Evolutionary conservation across 129 eudicot species (phyloP), one percentile per base, ranked within the genome.

Genomic region (Arctium lappa): DNA sequence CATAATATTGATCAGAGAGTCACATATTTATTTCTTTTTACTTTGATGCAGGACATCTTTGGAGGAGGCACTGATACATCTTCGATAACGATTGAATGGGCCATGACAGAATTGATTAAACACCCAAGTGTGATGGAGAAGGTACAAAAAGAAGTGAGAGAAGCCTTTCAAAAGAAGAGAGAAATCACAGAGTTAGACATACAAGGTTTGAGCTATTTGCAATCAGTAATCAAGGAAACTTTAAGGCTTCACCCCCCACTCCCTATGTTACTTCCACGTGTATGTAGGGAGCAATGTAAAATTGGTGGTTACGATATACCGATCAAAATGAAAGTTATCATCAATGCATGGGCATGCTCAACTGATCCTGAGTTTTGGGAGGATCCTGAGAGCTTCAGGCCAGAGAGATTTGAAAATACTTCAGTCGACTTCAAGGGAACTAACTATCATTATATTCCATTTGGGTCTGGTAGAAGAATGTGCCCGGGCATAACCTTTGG

Each of bases 391-490:
- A 22, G 27, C 27, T 22, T 22, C 27, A 22, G 27, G 27, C 27
- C 27, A 22, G 27, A 22, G 27, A 22, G 88, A 69, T 85, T 85
- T 75, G 85, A 74, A 34, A 69, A 36, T 22, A 34, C 39, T 63
- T 38, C 30, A 6, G 48, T 75, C 11, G 84, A 85, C 27, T 79
- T 15, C 4, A 79, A 7, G 33, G 87, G 87, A 6, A 80, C 46
- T 8, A 15, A 79, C 36, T 80, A 60, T 34, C 76, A 73, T 8
- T 74, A 37, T 44, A 78, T 84, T 3, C 87, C 87, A 1, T 84
- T 84, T 40, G 87, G 87, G 18, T 72, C 87, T 1, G 84, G 84
- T 12, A 40, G 80, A 11, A 81, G 85, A 42, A 79, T 79, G 12
- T 79, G 82, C 7, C 83, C 83, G 1, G 83, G 76, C 5, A 79